Percentiles rank a stretch among this genome's conserved stretches.
Conservation (phyloP, 1,284 basidiomycete species). For the Fomitopsis palustris region DNA sequence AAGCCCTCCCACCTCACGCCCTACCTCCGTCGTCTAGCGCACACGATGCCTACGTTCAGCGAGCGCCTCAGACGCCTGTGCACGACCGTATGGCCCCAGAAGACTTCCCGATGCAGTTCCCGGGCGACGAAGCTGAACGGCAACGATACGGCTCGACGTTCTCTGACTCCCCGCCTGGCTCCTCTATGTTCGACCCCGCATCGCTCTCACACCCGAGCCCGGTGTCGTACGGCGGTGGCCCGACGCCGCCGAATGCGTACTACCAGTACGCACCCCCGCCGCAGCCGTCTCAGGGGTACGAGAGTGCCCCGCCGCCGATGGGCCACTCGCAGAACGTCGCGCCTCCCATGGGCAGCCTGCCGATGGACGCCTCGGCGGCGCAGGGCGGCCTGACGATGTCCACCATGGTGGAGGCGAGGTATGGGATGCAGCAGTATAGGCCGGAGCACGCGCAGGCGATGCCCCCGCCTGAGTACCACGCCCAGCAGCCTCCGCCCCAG, state of each 20-base stretch:
- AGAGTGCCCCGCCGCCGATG: conserved; percentile 6
- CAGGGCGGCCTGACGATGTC: background rate
- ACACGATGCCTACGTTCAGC: conserved; percentile 13
- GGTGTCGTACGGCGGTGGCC: conserved; percentile 14
- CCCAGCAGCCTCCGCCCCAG: background rate
- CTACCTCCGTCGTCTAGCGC: conserved; percentile 5
- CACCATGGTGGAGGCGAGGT: background rate
- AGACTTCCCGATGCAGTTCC: conserved; percentile 22
- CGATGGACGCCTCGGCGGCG: background rate
- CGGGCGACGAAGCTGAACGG: conserved; percentile 17
- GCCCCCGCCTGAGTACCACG: background rate
- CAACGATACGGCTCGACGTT: conserved; percentile 17
- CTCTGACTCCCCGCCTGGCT: conserved; percentile 17
- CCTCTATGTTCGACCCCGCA: conserved; percentile 17
- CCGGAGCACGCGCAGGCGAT: background rate
- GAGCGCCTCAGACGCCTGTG: conserved; percentile 4
- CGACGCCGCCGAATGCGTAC: conserved; percentile 12
- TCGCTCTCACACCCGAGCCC: conserved; percentile 14
- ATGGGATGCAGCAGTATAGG: background rate
- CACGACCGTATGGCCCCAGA: conserved; percentile 12
- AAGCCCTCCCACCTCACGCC: conserved; percentile 2
- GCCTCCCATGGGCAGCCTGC: conserved; percentile 13
- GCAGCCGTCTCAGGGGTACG: conserved; percentile 9
- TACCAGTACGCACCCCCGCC: conserved; percentile 18
- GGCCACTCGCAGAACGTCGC: conserved; percentile 8